Evolutionary conservation across 164 flowering plant genomes (phyloP).

Genomic region (Brasenia schreberi): DNA sequence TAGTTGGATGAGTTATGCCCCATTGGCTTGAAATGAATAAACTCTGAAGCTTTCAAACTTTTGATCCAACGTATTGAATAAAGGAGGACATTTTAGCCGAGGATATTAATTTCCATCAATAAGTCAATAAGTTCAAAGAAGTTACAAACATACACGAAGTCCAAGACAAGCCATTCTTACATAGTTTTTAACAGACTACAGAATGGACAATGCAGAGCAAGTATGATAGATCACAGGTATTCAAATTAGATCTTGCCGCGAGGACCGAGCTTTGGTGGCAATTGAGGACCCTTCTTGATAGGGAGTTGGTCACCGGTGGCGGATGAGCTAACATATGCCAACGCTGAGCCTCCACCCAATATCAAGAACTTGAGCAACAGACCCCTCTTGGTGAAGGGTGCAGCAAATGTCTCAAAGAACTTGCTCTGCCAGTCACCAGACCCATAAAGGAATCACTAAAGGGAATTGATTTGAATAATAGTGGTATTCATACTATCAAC

Average conservation of each 20-base stretch:
- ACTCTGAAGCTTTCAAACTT: too few relatives aligned
- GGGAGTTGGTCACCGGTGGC: slow-evolving; percentile 70
- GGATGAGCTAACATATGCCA: slow-evolving; percentile 70
- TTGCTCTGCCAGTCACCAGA: slow-evolving; percentile 57
- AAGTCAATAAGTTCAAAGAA: not conserved
- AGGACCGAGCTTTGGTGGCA: slow-evolving; percentile 84
- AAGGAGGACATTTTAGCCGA: not conserved
- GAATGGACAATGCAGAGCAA: slow-evolving; percentile 2
- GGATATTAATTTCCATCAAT: not conserved
- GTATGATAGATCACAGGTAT: not conserved
- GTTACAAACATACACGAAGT: not conserved
- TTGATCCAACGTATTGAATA: not conserved
- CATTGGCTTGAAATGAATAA: too few relatives aligned
- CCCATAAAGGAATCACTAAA: too few relatives aligned
- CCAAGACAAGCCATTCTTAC: slow-evolving; percentile 8
- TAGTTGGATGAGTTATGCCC: too few relatives aligned
- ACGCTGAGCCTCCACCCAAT: slow-evolving; percentile 76
- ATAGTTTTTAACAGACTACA: slow-evolving; percentile 4
- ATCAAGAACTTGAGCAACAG: slow-evolving; percentile 86
- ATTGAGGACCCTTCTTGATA: slow-evolving; percentile 92
- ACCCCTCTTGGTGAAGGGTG: slow-evolving; percentile 96
- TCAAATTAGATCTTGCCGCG: slow-evolving; percentile 70
- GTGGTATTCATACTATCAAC: too few relatives aligned
- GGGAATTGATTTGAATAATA: too few relatives aligned
- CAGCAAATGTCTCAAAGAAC: slow-evolving; percentile 98